These are phyloP conservation scores for Pseudonitzschia multistriata DNA, from an alignment of 108 stramenopile genomes.

Conservation along the genomic window DNA sequence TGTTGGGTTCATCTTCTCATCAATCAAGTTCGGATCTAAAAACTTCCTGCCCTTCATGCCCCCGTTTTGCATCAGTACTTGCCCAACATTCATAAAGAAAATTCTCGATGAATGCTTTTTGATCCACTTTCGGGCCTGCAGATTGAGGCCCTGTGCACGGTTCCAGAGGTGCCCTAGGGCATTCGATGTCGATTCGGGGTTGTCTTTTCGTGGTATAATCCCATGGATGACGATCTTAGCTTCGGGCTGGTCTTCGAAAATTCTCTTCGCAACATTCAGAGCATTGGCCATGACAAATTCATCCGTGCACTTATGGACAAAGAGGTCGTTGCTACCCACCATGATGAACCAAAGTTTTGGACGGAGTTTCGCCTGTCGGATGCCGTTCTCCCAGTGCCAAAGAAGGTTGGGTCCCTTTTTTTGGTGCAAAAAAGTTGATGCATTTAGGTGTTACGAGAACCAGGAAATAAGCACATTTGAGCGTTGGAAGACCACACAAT, in stretches of 20 bases:
- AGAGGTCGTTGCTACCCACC: conserved; percentile 33
- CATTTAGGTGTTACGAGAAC: conserved; percentile 5
- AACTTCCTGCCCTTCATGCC: conserved; percentile 9
- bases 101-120: conserved; percentile 16
- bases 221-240: conserved; percentile 34
- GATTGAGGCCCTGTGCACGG: conserved; percentile 34
- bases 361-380: conserved; percentile 19
- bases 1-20: conserved; percentile 28
- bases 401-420: conserved; percentile 41
- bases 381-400: conserved; percentile 37
- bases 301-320: conserved; percentile 24
- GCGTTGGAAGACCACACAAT: neutral
- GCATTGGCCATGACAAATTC: conserved; percentile 31
- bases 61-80: conserved; percentile 12
- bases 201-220: conserved; percentile 33
- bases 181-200: conserved; percentile 22
- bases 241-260: conserved; percentile 26
- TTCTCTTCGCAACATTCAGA: conserved; percentile 30
- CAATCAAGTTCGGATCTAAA: conserved; percentile 11
- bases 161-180: conserved; percentile 30
- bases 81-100: conserved; percentile 24
- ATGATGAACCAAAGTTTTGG: conserved; percentile 42
- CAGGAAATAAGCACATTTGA: neutral
- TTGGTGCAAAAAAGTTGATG: neutral
- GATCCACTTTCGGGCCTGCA: conserved; percentile 24